Conservation (phyloP, 2,329 filamentous ascomycete genomes). For the Xylariaceae sp. region DNA sequence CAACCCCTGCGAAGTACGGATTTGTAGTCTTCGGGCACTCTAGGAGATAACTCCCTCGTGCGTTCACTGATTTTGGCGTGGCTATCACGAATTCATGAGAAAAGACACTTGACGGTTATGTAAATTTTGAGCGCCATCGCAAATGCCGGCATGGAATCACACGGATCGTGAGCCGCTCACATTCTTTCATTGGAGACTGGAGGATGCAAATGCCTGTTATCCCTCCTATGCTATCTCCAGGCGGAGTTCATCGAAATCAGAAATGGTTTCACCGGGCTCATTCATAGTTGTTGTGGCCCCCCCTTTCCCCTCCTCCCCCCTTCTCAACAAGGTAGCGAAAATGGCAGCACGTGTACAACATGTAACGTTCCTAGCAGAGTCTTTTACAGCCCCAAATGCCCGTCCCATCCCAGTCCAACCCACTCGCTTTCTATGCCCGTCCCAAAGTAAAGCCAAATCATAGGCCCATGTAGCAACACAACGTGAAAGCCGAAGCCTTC, state of each 20-base stretch:
- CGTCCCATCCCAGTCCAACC: not conserved
- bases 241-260: conserved; percentile 4
- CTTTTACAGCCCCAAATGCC: not conserved
- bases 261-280: not conserved
- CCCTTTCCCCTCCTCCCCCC: not conserved
- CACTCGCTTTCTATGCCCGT: not conserved
- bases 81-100: not conserved
- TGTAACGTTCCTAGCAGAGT: conserved; percentile 3
- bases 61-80: not conserved
- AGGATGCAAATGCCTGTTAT: conserved; percentile 12
- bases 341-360: not conserved
- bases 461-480: conserved; percentile 8
- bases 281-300: not conserved
- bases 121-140: not conserved
- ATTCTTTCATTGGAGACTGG: conserved; percentile 17
- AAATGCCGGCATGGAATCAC: conserved; percentile 1
- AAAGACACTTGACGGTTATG: not conserved
- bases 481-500: not conserved
- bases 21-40: too few species aligned
- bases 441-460: conserved; percentile 9
- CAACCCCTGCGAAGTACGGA: too few species aligned
- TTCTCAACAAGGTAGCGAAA: not conserved
- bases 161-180: conserved; percentile 17
- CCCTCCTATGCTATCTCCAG: conserved; percentile 13
- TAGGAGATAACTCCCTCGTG: not conserved